Conservation (phyloP, 345 rosid species). For the thale cress (Arabidopsis thaliana) region TAIR10.1 NC_003070.9:6837501-6838000, state of each 20-base stretch:
- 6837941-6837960: slow-evolving; percentile 39
- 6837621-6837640: too few relatives aligned
- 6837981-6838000: not conserved
- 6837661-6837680: too few relatives aligned
- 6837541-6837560: too few relatives aligned
- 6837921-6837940: slow-evolving; percentile 50
- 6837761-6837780: slow-evolving; percentile 6
- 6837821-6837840: slow-evolving; percentile 52
- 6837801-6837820: not conserved
- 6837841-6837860: slow-evolving; percentile 53
- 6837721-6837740: slow-evolving; percentile 12
- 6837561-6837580: too few relatives aligned
- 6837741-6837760: slow-evolving; percentile 22
- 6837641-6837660: too few relatives aligned
- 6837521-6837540: too few relatives aligned
- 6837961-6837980: not conserved
- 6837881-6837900: slow-evolving; percentile 53
- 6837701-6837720: not conserved
- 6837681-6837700: not conserved
- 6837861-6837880: slow-evolving; percentile 53
- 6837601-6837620: too few relatives aligned
- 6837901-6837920: slow-evolving; percentile 58
- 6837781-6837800: slow-evolving; percentile 24
- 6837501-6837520: too few relatives aligned
- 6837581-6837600: too few relatives aligned